These are phyloP conservation scores for Suillus weaverae DNA, from an alignment of 768 basidiomycete species.

Conservation along the genomic window DNA sequence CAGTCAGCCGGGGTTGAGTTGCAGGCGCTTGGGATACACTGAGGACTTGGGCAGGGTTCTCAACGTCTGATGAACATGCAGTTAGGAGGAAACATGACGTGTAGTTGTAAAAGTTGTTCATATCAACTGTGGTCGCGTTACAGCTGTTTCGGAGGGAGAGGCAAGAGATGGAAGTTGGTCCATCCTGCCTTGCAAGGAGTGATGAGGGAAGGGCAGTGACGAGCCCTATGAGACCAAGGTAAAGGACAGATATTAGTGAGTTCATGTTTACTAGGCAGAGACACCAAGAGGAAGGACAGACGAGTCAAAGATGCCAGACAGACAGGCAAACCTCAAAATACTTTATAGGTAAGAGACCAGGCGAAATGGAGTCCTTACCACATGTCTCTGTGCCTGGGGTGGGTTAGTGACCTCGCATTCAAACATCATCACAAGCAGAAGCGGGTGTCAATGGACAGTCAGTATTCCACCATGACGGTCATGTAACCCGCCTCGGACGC, in stretches of 20 bases:
- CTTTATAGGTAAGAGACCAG: not conserved
- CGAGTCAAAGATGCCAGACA: not conserved
- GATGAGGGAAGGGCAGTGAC: constrained; percentile 5
- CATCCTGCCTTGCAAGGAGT: constrained; percentile 18
- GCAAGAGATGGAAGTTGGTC: constrained; percentile 9
- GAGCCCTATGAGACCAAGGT: constrained; percentile 5
- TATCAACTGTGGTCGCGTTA: constrained; percentile 18
- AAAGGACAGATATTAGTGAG: not conserved
- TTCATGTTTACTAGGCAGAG: not conserved
- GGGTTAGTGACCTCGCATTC: not conserved
- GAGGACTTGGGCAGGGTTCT: constrained; percentile 14
- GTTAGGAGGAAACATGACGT: constrained; percentile 22
- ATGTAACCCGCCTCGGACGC: not conserved
- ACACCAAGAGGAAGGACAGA: not conserved
- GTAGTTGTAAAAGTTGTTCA: constrained; percentile 20
- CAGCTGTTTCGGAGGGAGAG: constrained; percentile 21
- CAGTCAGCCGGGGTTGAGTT: constrained; percentile 18
- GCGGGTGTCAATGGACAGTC: not conserved
- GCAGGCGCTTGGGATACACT: constrained; percentile 11
- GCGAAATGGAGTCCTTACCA: not conserved
- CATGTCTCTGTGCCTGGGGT: not conserved
- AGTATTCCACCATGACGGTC: not conserved
- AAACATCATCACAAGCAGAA: not conserved
- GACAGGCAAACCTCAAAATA: not conserved
- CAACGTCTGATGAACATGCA: constrained; percentile 6